Conservation (phyloP, 2,329 filamentous ascomycete genomes). For the Xylaria sp. region DNA sequence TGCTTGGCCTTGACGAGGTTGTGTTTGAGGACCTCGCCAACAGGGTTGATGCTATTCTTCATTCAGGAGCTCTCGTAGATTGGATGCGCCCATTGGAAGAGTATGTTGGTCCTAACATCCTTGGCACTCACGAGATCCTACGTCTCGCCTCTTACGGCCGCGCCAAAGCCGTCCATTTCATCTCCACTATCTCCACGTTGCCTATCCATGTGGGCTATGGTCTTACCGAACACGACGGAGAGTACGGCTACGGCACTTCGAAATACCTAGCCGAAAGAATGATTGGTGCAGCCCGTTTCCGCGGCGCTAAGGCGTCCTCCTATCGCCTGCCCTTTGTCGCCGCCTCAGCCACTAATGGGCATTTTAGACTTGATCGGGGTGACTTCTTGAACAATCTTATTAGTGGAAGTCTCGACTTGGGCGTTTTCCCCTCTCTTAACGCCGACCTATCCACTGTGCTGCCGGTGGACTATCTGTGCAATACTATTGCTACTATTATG, state of each 20-base stretch:
- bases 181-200: conserved; percentile 40
- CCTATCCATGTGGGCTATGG: conserved; percentile 37
- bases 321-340: conserved; percentile 40
- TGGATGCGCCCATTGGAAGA: conserved; percentile 41
- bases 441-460: conserved; percentile 36
- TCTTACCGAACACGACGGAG: conserved; percentile 33
- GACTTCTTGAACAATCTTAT: conserved; percentile 41
- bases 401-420: conserved; percentile 36
- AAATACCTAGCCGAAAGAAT: conserved; percentile 38
- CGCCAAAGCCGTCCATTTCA: conserved; percentile 37
- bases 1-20: conserved; percentile 34
- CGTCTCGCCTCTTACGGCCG: conserved; percentile 38
- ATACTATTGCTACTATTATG: conserved; percentile 36
- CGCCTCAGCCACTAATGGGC: conserved; percentile 35
- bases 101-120: conserved; percentile 40
- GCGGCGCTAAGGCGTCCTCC: conserved; percentile 34
- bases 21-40: conserved; percentile 36
- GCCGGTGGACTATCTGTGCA: conserved; percentile 39
- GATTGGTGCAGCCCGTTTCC: conserved; percentile 38
- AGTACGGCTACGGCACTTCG: conserved; percentile 40
- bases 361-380: conserved; percentile 39
- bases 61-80: conserved; percentile 40
- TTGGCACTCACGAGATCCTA: conserved; percentile 40
- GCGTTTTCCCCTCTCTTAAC: conserved; percentile 36
- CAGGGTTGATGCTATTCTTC: conserved; percentile 36